Conservation (phyloP, 2,329 filamentous ascomycete species). For the Phialemonium atrogriseum region DNA sequence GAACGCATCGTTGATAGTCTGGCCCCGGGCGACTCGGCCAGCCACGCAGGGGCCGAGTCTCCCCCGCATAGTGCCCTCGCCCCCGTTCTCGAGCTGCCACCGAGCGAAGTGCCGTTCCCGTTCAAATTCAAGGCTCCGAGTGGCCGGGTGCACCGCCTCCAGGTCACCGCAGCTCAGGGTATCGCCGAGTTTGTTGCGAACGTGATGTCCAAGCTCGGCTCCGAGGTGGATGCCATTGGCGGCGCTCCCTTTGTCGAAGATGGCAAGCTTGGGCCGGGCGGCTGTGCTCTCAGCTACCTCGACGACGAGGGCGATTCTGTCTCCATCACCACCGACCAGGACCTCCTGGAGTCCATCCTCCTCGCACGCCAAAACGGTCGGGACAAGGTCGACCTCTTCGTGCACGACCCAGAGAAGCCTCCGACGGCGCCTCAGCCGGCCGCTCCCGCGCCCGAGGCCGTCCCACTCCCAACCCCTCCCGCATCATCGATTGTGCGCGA, state of each 20-base stretch:
- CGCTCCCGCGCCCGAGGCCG: constrained; percentile 26
- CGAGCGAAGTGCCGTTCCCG: constrained; percentile 73
- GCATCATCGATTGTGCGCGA: constrained; percentile 41
- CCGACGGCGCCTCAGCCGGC: constrained; percentile 39
- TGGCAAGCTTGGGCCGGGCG: constrained; percentile 65
- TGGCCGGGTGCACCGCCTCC: constrained; percentile 86
- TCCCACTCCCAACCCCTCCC: constrained; percentile 34
- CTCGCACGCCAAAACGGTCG: constrained; percentile 68
- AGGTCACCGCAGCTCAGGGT: constrained; percentile 73
- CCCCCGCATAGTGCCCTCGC: constrained; percentile 57
- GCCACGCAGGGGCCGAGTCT: constrained; percentile 76
- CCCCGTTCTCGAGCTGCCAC: constrained; percentile 42
- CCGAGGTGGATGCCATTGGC: constrained; percentile 75
- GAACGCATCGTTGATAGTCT: constrained; percentile 74
- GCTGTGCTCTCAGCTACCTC: constrained; percentile 90
- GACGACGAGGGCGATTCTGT: constrained; percentile 97
- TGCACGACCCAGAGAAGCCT: constrained; percentile 88
- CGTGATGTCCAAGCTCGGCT: constrained; percentile 77
- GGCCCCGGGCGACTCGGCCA: constrained; percentile 88
- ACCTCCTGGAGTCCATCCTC: constrained; percentile 81
- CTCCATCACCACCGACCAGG: constrained; percentile 91
- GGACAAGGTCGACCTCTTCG: constrained; percentile 95
- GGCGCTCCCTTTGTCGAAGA: constrained; percentile 72
- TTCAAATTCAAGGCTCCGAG: constrained; percentile 99
- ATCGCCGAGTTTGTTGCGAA: constrained; percentile 69